Base-by-base conservation (phyloP, 257 asterid species). In the Nicotiana benthamiana region DNA sequence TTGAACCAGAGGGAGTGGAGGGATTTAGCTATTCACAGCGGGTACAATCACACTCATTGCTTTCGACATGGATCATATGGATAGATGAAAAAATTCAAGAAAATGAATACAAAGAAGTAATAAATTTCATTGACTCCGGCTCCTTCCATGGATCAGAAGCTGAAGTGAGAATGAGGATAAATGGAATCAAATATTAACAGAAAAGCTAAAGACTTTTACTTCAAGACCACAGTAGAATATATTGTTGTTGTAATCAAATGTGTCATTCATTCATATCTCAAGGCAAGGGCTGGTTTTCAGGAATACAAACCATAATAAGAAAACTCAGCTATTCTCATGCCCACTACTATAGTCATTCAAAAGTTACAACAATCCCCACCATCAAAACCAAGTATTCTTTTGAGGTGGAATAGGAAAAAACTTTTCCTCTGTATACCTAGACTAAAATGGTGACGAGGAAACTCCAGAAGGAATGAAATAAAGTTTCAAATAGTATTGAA, bases 281-380 rank as follows among this genome's bases (percentile, higher is more conserved):
- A 74, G 78, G 78, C 78, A 74, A 74, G 78, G 78, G 78, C 78
- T 74, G 78, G 78, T 74, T 74, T 74, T 74, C 40, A 72, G 13
- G 13, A 74, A 48, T 30, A 74, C 61, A 74, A 74, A 51, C 18
- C 18, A 51, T 51, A 51, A 15, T 11, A 51, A 74, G 12, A 62
- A 74, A 74, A 74, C 78, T 74, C 78, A 74, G 78, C 78, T 6
- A 74, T 48, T 48, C 78, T 74, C 78, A 48, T 48, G 64, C 82
- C 60, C 53, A 46, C 82, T 18, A 79, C 77, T 46, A 51, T 79
- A 9, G 51, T 48, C 82, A 63, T 46, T 48, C 43, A 56, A 79
- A 64, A 80, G 16, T 43, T 48, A 74, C 36, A 48, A 74, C 60
- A 46, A 72, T 72, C 16, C 5, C 61, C 61, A 48, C 78, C n/a